These are phyloP conservation scores for Arabidopsis hybrid DNA, from an alignment of 441 rosid genomes.

Conservation along the genomic window DNA sequence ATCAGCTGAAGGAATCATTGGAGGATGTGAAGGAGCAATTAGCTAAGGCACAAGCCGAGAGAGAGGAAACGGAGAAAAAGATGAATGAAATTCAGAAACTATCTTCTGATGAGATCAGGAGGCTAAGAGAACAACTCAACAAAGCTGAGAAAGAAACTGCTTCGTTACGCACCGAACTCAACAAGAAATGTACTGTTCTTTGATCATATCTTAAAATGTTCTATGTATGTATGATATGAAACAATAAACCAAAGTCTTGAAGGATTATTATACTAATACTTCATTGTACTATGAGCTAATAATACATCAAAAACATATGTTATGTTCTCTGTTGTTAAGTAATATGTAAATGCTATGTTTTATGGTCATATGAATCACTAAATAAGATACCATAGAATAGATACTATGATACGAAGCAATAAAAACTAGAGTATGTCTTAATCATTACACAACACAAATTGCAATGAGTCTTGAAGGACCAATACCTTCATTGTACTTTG, in stretches of 20 bases:
- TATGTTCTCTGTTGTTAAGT: not conserved
- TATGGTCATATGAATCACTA: conserved; percentile 11
- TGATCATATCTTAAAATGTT: conserved; percentile 16
- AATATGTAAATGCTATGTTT: conserved; percentile 12
- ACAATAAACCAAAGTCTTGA: conserved; percentile 17
- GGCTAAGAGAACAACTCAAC: conserved; percentile 42
- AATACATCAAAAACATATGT: not conserved
- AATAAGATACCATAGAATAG: not conserved
- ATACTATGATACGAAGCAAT: not conserved
- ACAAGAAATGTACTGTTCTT: conserved; percentile 34
- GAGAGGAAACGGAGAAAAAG: conserved; percentile 36
- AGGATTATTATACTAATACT: not conserved
- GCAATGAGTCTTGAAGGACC: conserved; percentile 40
- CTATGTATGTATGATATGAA: not conserved
- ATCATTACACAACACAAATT: conserved; percentile 28
- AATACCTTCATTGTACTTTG: conserved; percentile 34
- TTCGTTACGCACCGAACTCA: conserved; percentile 15
- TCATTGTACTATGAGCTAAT: conserved; percentile 10
- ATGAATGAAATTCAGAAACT: conserved; percentile 33
- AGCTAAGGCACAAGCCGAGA: conserved; percentile 27
- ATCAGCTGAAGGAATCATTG: conserved; percentile 34
- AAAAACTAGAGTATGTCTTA: conserved; percentile 5
- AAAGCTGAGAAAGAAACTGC: conserved; percentile 41
- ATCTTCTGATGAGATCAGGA: conserved; percentile 42
- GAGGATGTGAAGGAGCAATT: conserved; percentile 35